Evolutionary conservation across 495 filamentous ascomycete genomes (phyloP).

Genomic region (Clohesyomyces aquaticus): DNA sequence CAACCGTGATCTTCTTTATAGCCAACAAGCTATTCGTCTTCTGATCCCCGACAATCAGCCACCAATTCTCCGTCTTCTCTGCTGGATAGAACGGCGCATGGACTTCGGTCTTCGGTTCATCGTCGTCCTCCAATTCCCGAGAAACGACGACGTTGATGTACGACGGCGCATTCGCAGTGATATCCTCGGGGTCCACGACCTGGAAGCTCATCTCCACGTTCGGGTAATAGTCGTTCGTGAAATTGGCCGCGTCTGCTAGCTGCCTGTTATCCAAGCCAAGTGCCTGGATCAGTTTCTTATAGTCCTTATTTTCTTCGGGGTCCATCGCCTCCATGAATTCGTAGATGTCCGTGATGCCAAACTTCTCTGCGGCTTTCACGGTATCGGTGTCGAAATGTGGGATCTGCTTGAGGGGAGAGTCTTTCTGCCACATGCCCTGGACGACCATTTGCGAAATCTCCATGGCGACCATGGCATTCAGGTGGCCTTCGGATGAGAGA

Average conservation of each 20-base stretch:
- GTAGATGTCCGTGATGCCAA: constrained; percentile 85
- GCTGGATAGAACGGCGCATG: constrained; percentile 94
- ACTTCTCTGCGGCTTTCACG: constrained; percentile 80
- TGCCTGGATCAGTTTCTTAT: constrained; percentile 71
- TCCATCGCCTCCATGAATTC: constrained; percentile 99
- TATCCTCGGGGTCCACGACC: constrained; percentile 75
- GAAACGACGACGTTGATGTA: constrained; percentile 86
- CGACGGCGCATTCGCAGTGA: constrained; percentile 78
- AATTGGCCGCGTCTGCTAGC: constrained; percentile 82
- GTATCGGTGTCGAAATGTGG: constrained; percentile 87
- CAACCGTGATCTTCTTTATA: constrained; percentile 93
- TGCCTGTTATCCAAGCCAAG: constrained; percentile 81
- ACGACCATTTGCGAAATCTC: constrained; percentile 99
- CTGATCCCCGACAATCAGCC: constrained; percentile 89
- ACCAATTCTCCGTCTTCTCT: constrained; percentile 97
- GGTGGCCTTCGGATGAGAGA: constrained; percentile 90
- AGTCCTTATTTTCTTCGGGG: constrained; percentile 82
- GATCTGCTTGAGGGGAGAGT: constrained; percentile 96
- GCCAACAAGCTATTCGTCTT: constrained; percentile 81
- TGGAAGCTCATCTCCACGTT: constrained; percentile 89
- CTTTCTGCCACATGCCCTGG: constrained; percentile 98
- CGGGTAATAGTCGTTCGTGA: constrained; percentile 97
- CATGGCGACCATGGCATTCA: constrained; percentile 98
- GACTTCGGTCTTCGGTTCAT: constrained; percentile 79
- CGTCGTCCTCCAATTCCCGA: constrained; percentile 73